Base-by-base conservation (phyloP, 225 moss, liverwort and hornwort genomes). In the Straminergon stramineum region DNA sequence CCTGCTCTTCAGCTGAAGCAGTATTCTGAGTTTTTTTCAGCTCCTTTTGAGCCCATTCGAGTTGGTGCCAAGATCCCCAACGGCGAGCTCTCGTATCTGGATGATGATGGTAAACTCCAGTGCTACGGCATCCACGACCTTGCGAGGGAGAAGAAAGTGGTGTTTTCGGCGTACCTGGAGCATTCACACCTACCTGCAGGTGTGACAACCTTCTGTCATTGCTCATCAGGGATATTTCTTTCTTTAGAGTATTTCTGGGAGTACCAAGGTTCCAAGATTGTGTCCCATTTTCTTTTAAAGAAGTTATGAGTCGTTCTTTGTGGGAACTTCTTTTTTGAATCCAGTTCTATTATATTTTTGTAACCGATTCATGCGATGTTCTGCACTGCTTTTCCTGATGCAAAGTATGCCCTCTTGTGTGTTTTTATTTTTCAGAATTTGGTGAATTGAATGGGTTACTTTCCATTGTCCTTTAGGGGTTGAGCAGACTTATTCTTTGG, bases 101-200 rank as follows among this genome's bases (percentile, higher is more conserved):
- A 98, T 84, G 91, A 92, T 23, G 90, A 91, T 30, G 93, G 94
- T 43, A 93, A 94, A 61, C 81, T 98, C 85, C 95, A 97, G 76
- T 91, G 89, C 45, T 87, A 91, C 32, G 74, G 86, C 13, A 88
- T 95, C 65, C 90, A 94, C 83, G 92, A 96, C 2, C 93, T 95
- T 22, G 93, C 69, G 52, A 87, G 86, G 79, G 93, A 90, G 64
- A 96, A 98, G 88, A 91, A 89, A 89, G 92, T 92, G 64, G 92
- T 97, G 26, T 85, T 97, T 94, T 95, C 19, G 95, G 98, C 66
- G 94, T 97, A 19, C 98, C 95, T 32, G 96, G 96, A 68, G 97
- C 95, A 60, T 96, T 94, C 83, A 95, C 97, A 32, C 94, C 96
- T 28, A 95, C 95, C 17, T 98, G 94, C 94, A 96, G 96, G 95